Evolutionary conservation across 305 asterid genomes (phyloP), one percentile per base, ranked within the genome.

Genomic region (Fraxinus albicans): DNA sequence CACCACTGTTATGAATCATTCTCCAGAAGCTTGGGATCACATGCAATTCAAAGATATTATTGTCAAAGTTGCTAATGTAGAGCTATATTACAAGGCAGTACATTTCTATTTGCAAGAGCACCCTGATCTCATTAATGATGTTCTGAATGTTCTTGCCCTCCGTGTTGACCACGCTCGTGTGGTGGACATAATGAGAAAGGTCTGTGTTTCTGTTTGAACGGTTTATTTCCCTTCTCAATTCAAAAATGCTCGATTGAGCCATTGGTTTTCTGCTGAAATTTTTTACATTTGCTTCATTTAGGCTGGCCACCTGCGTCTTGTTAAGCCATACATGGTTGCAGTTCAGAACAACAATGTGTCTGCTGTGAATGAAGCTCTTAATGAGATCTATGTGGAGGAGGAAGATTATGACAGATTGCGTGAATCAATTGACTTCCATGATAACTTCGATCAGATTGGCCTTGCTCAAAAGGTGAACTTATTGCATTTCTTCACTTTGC

Each of bases 11-110:
- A 97, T 95, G 99, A 97, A 97, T 89, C 99, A 97, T 87, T 97
- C 99, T 6, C 99, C 99, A 40, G 99, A 95, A 89, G 99, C 99
- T 79, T 97, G 99, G 99, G 99, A 97, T 83, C 99, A 95, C 88
- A 93, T 97, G 99, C 99, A 97, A 87, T 95, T 97, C 92, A 97
- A 95, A 84, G 99, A 97, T 85, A 95, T 95, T 77, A 87, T 91
- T 77, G 99, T 92, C 86, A 97, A 97, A 94, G 99, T 97, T 85
- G 99, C 99, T 82, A 95, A 95, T 78, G 99, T 97, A 86, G 99
- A 97, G 89, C 89, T 97, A 10, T 97, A 97, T 87, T 97, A 97
- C 94, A 97, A 95, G 90, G 99, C 99, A 13, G 99, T 97, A 84
- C 99, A 97, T 88, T 97, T 97, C 92, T 97, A 97, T 90, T 89